These are phyloP conservation scores for Xylariales sp. DNA, from an alignment of 2,329 filamentous ascomycete species.

Conservation along the genomic window DNA sequence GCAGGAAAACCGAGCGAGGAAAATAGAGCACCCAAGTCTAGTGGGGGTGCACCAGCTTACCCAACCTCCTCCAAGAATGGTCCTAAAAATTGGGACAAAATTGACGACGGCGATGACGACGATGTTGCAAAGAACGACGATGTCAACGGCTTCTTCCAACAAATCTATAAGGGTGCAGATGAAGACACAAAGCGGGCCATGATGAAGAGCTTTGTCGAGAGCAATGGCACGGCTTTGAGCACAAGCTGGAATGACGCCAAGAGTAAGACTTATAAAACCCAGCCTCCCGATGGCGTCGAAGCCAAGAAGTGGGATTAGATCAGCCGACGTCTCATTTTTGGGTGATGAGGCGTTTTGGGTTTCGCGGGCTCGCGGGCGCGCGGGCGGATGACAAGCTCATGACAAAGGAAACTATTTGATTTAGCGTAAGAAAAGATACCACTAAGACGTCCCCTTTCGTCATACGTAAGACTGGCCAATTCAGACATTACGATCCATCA, in stretches of 20 bases:
- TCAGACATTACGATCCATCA: constrained; percentile 14
- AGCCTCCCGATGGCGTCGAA: constrained; percentile 81
- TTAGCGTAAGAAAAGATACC: constrained; percentile 33
- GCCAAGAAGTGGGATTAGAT: constrained; percentile 73
- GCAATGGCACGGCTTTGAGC: constrained; percentile 90
- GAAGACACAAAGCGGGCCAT: constrained; percentile 89
- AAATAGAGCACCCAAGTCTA: constrained; percentile 22
- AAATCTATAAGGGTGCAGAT: constrained; percentile 80
- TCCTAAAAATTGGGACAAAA: constrained; percentile 91
- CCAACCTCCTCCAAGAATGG: constrained; percentile 87
- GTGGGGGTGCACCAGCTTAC: constrained; percentile 67
- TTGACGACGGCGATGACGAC: constrained; percentile 65
- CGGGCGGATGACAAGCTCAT: constrained; percentile 8
- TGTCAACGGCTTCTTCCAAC: constrained; percentile 89
- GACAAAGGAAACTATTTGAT: constrained; percentile 6
- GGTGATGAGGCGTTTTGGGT: constrained; percentile 25
- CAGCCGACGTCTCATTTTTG: constrained; percentile 12
- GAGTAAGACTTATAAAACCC: constrained; percentile 75
- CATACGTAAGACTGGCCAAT: constrained; percentile 25
- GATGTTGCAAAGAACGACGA: constrained; percentile 70
- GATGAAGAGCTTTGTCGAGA: constrained; percentile 97
- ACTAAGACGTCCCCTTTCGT: constrained; percentile 18
- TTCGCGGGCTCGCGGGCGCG: constrained; percentile 1
- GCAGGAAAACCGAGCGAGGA: constrained; percentile 20
- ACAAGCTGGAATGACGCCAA: constrained; percentile 91